These are phyloP conservation scores for Starmerella bombicola DNA, from an alignment of 805 yeast genomes.

Conservation along the genomic window DNA sequence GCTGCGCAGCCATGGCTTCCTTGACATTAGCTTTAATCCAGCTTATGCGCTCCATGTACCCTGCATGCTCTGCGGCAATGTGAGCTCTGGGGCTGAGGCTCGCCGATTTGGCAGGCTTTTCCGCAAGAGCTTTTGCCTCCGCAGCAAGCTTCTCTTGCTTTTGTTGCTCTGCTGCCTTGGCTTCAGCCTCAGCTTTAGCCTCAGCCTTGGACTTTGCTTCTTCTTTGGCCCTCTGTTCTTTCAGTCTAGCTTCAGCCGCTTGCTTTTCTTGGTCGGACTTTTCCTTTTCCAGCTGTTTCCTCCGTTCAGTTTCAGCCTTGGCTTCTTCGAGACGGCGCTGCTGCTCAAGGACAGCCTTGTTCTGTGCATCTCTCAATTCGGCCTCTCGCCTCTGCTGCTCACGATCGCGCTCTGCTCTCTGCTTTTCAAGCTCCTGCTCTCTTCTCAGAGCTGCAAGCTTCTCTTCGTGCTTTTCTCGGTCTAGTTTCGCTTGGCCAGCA, in stretches of 20 bases:
- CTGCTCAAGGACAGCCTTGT: conserved; percentile 1
- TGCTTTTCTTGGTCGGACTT: neutral
- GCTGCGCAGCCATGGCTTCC: conserved; percentile 41
- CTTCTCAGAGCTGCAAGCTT: conserved; percentile 1
- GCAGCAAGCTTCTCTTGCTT: conserved; percentile 5
- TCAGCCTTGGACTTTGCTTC: conserved; percentile 16
- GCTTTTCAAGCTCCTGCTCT: conserved; percentile 1
- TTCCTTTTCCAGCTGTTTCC: conserved; percentile 4
- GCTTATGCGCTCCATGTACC: conserved; percentile 26
- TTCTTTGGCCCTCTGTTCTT: conserved; percentile 7
- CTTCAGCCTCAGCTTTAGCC: conserved; percentile 4
- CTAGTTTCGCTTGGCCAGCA: conserved; percentile 3
- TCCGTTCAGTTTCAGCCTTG: conserved; percentile 4
- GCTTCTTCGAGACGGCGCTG: conserved; percentile 1
- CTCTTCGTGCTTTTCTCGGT: conserved; percentile 3
- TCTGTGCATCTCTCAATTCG: neutral
- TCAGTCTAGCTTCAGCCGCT: conserved; percentile 8
- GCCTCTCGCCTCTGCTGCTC: conserved; percentile 4
- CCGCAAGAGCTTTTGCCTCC: neutral
- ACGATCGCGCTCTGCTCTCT: conserved; percentile 1
- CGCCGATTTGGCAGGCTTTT: neutral
- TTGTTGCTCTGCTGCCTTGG: neutral
- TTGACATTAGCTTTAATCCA: conserved; percentile 52
- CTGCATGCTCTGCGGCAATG: conserved; percentile 23
- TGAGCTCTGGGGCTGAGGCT: conserved; percentile 19